Conservation (phyloP, 768 basidiomycete species). For the Termitomyces sp. region DNA sequence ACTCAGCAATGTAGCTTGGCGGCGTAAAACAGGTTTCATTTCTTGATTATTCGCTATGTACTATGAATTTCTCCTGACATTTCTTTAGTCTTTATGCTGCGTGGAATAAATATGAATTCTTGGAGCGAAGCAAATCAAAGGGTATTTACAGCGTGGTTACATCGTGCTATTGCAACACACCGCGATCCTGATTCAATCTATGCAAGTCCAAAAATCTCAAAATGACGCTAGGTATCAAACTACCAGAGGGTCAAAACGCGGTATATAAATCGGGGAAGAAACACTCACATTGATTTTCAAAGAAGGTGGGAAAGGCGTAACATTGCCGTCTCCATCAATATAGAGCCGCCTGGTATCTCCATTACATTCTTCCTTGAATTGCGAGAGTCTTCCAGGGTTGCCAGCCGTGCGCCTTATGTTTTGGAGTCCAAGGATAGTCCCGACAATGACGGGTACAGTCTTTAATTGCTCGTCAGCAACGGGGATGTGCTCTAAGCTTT, state of each 20-base stretch:
- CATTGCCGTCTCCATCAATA: constrained; percentile 29
- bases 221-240: neutral
- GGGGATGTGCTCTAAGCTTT: neutral
- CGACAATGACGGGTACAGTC: constrained; percentile 40
- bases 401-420: constrained; percentile 33
- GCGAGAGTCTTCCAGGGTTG: constrained; percentile 32
- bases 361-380: constrained; percentile 32
- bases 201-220: neutral
- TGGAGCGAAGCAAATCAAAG: neutral
- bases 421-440: constrained; percentile 39
- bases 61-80: neutral
- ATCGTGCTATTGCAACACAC: neutral
- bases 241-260: neutral
- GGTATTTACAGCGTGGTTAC: neutral
- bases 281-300: constrained; percentile 31
- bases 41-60: too few species aligned
- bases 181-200: too few species aligned
- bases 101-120: neutral
- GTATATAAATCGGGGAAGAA: neutral
- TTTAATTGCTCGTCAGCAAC: constrained; percentile 13
- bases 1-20: too few species aligned
- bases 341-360: constrained; percentile 26
- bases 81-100: neutral
- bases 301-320: constrained; percentile 40
- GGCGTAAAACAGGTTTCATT: too few species aligned